Conservation (phyloP, 768 basidiomycete genomes). For the Fomitopsis pulvina region DNA sequence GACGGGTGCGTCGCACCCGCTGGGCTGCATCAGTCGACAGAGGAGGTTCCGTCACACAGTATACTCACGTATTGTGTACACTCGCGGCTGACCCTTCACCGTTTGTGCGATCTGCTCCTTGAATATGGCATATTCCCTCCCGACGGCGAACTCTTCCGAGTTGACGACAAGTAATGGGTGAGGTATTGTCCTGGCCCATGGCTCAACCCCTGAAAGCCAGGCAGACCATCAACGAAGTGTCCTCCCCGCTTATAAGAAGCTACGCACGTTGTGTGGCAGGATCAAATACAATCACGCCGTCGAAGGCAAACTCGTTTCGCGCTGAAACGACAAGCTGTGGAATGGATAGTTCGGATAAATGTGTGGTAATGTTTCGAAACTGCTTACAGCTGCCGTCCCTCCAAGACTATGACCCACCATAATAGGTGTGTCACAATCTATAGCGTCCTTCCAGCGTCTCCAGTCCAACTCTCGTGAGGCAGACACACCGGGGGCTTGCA, state of each 20-base stretch:
- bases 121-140: slow-evolving; percentile 29
- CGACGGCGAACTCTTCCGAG: slow-evolving; percentile 33
- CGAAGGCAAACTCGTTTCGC: slow-evolving; percentile 17
- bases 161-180: slow-evolving; percentile 35
- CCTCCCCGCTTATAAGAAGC: slow-evolving; percentile 13
- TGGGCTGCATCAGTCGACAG: slow-evolving; percentile 1
- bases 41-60: neutral
- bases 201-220: slow-evolving; percentile 21
- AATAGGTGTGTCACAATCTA: slow-evolving; percentile 18
- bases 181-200: slow-evolving; percentile 20
- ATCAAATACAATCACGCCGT: slow-evolving; percentile 23
- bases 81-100: neutral
- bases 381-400: slow-evolving; percentile 23
- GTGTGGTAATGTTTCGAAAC: neutral
- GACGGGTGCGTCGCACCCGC: slow-evolving; percentile 27
- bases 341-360: neutral
- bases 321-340: slow-evolving; percentile 22
- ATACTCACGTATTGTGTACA: slow-evolving; percentile 8
- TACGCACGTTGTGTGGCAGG: slow-evolving; percentile 21
- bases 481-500: neutral
- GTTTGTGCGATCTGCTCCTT: slow-evolving; percentile 22
- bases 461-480: slow-evolving; percentile 9
- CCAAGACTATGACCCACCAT: slow-evolving; percentile 29
- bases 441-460: slow-evolving; percentile 13
- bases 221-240: slow-evolving; percentile 21